Evolutionary conservation across 768 basidiomycete species (phyloP).

Genomic region (Pleurotus tuoliensis): DNA sequence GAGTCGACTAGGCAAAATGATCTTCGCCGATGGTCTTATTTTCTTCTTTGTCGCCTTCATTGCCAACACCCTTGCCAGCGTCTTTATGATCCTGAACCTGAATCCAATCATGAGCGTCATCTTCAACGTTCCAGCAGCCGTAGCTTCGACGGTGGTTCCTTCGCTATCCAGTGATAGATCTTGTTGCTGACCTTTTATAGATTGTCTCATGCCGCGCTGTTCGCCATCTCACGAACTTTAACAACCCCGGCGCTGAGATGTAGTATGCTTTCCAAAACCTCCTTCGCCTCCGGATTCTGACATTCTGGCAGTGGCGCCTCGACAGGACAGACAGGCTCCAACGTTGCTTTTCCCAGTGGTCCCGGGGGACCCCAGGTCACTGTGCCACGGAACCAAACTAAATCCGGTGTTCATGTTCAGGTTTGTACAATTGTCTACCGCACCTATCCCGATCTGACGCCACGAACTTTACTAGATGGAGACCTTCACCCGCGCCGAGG

Average conservation of each 20-base stretch:
- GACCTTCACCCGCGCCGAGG: constrained; percentile 12
- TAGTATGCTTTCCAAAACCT: not conserved
- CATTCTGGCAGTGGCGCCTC: not conserved
- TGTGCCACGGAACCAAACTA: not conserved
- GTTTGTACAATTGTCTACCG: not conserved
- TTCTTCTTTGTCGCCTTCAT: constrained; percentile 73
- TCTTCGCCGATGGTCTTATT: constrained; percentile 72
- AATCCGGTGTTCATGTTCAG: constrained; percentile 6
- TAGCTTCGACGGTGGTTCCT: constrained; percentile 56
- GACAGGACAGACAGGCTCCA: not conserved
- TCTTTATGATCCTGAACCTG: constrained; percentile 66
- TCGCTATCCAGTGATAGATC: no score
- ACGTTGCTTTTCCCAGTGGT: not conserved
- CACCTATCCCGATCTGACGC: no score
- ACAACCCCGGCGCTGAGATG: not conserved
- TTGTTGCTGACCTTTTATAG: not conserved
- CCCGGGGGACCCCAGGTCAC: not conserved
- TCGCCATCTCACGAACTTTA: constrained; percentile 35
- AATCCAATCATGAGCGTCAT: constrained; percentile 73
- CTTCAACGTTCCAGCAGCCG: constrained; percentile 68
- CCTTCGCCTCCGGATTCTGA: no score
- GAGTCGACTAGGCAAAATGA: constrained; percentile 54
- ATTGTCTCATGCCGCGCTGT: constrained; percentile 33
- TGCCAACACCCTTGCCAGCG: constrained; percentile 39
- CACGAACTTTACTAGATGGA: constrained; percentile 5